These are phyloP conservation scores for Ophiostoma triangulosporum DNA, from an alignment of 2,329 filamentous ascomycete species.

Conservation along the genomic window DNA sequence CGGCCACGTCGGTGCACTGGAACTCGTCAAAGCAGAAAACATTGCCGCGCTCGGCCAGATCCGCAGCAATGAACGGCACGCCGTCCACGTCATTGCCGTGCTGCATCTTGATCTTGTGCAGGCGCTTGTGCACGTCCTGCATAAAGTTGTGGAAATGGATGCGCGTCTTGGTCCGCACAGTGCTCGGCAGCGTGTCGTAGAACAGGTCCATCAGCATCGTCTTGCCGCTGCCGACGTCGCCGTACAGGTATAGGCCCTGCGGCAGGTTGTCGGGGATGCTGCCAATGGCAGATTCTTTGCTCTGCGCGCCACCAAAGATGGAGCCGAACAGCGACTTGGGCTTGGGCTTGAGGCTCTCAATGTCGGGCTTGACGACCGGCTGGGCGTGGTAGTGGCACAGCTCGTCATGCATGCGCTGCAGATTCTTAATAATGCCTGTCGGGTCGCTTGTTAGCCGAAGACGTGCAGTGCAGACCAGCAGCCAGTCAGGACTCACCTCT, in stretches of 20 bases:
- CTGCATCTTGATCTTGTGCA: slow-evolving; percentile 81
- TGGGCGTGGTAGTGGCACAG: slow-evolving; percentile 61
- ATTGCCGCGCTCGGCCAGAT: slow-evolving; percentile 72
- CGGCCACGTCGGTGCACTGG: slow-evolving; percentile 94
- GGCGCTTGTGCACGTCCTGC: slow-evolving; percentile 86
- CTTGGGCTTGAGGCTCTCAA: slow-evolving; percentile 47
- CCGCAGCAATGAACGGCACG: slow-evolving; percentile 84
- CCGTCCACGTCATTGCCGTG: slow-evolving; percentile 83
- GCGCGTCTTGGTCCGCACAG: slow-evolving; percentile 70
- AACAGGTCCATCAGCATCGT: slow-evolving; percentile 99
- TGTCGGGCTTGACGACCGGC: slow-evolving; percentile 59
- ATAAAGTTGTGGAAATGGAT: slow-evolving; percentile 99
- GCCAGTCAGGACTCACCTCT: slow-evolving; percentile 28
- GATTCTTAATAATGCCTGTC: slow-evolving; percentile 66
- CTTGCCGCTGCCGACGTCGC: slow-evolving; percentile 94
- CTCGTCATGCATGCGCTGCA: slow-evolving; percentile 81
- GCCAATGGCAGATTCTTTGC: slow-evolving; percentile 24
- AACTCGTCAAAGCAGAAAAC: slow-evolving; percentile 98
- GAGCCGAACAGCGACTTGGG: slow-evolving; percentile 44
- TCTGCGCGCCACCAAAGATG: slow-evolving; percentile 33
- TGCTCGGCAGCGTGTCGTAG: slow-evolving; percentile 75
- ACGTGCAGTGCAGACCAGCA: slow-evolving; percentile 8
- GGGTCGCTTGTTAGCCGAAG: slow-evolving; percentile 21
- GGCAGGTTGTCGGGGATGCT: slow-evolving; percentile 62
- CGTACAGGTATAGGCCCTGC: slow-evolving; percentile 84